Conservation (phyloP, 2,329 filamentous ascomycete species). For the Gaeumannomyces tritici region DNA sequence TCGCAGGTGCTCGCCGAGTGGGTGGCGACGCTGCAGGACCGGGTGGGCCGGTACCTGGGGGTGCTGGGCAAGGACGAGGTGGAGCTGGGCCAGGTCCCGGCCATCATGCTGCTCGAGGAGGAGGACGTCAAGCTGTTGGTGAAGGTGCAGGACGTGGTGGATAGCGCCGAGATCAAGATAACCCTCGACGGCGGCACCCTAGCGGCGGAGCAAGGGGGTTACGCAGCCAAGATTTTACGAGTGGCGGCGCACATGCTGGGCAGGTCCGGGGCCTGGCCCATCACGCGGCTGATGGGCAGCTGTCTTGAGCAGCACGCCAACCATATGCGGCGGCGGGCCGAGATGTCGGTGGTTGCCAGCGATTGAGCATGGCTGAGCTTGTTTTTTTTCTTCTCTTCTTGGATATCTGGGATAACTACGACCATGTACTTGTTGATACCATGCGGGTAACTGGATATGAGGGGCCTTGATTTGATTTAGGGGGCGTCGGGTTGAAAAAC, state of each 20-base stretch:
- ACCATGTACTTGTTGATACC: neutral
- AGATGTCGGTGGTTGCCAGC: constrained; percentile 36
- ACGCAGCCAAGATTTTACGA: constrained; percentile 74
- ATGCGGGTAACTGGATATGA: neutral
- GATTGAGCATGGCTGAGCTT: constrained; percentile 23
- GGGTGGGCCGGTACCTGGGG: constrained; percentile 82
- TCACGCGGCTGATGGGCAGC: constrained; percentile 44
- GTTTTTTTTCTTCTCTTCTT: neutral
- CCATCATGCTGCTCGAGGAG: constrained; percentile 82
- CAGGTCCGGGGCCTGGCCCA: constrained; percentile 84
- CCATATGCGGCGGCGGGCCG: constrained; percentile 39
- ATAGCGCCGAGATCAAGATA: constrained; percentile 72
- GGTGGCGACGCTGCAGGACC: constrained; percentile 86
- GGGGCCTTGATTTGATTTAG: neutral
- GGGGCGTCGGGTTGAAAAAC: neutral
- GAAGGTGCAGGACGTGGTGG: constrained; percentile 73
- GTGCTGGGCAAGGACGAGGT: constrained; percentile 76
- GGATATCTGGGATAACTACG: neutral
- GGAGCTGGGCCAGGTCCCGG: constrained; percentile 71
- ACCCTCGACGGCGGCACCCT: constrained; percentile 46
- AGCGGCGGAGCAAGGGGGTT: constrained; percentile 51
- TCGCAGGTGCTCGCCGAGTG: constrained; percentile 91
- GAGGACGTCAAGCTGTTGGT: constrained; percentile 79
- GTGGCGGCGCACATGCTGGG: constrained; percentile 81
- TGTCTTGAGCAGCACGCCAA: constrained; percentile 46